Evolutionary conservation across 2,329 filamentous ascomycete species (phyloP).

Genomic region (Paecilomyces dactylethromorphus): DNA sequence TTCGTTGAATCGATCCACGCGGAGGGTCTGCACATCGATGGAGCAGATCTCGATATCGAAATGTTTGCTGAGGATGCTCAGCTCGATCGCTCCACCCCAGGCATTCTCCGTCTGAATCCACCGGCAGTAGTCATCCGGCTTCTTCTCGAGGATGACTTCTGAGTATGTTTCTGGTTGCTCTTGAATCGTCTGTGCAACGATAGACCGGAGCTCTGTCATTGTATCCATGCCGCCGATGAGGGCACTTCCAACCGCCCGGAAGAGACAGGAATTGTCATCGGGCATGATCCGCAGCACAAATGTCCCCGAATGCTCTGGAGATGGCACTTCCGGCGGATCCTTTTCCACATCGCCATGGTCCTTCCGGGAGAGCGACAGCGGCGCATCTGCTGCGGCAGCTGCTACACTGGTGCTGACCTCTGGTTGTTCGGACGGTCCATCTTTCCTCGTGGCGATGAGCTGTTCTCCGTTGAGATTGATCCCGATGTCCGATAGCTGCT

Average conservation of each 20-base stretch:
- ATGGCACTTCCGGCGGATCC: constrained; percentile 56
- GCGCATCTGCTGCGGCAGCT: constrained; percentile 5
- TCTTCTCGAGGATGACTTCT: constrained; percentile 67
- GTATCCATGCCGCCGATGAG: constrained; percentile 62
- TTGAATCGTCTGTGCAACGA: constrained; percentile 75
- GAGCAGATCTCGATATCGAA: constrained; percentile 82
- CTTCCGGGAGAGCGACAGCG: constrained; percentile 36
- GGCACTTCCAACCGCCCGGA: constrained; percentile 77
- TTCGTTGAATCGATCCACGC: constrained; percentile 73
- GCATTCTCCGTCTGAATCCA: constrained; percentile 74
- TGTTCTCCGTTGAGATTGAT: constrained; percentile 62
- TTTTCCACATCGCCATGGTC: constrained; percentile 36
- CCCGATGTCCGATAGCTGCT: constrained; percentile 49
- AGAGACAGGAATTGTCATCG: constrained; percentile 92
- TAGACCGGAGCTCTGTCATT: constrained; percentile 66
- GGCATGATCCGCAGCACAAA: constrained; percentile 86
- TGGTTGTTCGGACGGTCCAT: constrained; percentile 15
- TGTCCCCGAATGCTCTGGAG: constrained; percentile 50
- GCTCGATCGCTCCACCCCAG: constrained; percentile 90
- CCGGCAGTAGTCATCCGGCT: constrained; percentile 68
- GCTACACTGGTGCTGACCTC: constrained; percentile 7
- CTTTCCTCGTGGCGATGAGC: constrained; percentile 53
- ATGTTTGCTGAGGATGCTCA: constrained; percentile 75
- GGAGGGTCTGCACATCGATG: constrained; percentile 66
- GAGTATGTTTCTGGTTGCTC: constrained; percentile 65